Percentiles rank a stretch among this genome's conserved stretches.
Evolutionary conservation across 331 rosid species (phyloP).

Genomic region (Telfairia occidentalis): DNA sequence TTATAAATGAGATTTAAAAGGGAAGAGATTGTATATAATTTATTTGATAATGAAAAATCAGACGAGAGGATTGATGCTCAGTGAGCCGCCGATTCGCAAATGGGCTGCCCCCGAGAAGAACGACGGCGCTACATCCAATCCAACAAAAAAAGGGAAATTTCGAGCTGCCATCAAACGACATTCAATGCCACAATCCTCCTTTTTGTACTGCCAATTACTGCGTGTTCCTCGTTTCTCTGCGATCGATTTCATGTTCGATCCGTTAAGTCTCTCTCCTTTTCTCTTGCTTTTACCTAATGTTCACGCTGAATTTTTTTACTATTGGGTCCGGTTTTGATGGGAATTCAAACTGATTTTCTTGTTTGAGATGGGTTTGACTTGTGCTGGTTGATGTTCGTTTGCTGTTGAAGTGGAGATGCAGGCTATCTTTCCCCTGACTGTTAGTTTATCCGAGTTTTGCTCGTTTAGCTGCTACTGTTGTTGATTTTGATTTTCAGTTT

Average conservation of each 20-base stretch:
- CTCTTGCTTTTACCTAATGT: neutral
- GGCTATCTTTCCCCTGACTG: neutral
- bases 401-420: neutral
- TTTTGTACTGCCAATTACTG: neutral
- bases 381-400: neutral
- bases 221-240: neutral
- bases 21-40: neutral
- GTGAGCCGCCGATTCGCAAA: constrained; percentile 6
- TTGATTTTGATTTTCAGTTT: neutral
- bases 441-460: neutral
- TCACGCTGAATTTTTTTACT: neutral
- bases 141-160: neutral
- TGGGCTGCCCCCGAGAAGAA: constrained; percentile 10
- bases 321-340: neutral
- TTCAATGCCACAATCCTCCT: neutral
- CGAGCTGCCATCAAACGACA: neutral
- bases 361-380: constrained; percentile 7
- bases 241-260: neutral
- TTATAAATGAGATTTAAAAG: neutral
- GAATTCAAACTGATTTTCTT: neutral
- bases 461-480: neutral
- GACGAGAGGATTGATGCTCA: neutral
- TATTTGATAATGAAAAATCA: neutral
- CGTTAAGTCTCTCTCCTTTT: neutral
- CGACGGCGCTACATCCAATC: constrained; percentile 1